Percentiles rank a stretch among this genome's conserved stretches.
phyloP scores from a whole-genome alignment of 78 protist species.

The Cavenderia fasciculata region DNA sequence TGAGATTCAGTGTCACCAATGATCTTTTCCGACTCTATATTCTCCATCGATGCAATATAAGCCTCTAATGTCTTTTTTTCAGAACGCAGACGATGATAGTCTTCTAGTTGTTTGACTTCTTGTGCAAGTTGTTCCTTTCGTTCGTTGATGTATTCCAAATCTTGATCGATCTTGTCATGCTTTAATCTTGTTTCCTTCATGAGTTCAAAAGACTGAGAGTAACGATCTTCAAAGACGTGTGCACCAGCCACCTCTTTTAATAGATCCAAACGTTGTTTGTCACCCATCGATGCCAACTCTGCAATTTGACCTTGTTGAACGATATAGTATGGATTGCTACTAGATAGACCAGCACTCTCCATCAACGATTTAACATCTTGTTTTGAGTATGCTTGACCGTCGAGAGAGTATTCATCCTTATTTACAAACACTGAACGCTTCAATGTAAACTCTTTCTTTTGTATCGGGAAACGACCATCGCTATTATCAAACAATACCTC shows the following conservation, averaged over 20 bases:
- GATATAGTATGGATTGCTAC: conserved; percentile 98
- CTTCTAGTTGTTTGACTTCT: conserved; percentile 88
- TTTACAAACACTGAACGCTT: conserved; percentile 90
- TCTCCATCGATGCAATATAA: conserved; percentile 71
- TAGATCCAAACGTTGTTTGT: conserved; percentile 91
- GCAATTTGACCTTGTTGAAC: conserved; percentile 98
- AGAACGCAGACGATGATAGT: conserved; percentile 67
- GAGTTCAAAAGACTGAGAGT: conserved; percentile 82
- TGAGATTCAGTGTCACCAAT: background rate
- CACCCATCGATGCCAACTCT: conserved; percentile 90
- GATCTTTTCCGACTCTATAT: background rate
- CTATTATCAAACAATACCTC: conserved; percentile 96
- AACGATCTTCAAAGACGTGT: conserved; percentile 94
- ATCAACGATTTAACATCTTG: conserved; percentile 91
- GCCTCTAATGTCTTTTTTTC: conserved; percentile 85
- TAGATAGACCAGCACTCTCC: conserved; percentile 98
- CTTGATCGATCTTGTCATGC: conserved; percentile 80
- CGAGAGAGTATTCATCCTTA: conserved; percentile 95
- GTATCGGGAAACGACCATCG: conserved; percentile 94
- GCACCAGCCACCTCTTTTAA: conserved; percentile 99
- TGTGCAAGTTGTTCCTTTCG: conserved; percentile 88
- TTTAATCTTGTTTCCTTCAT: conserved; percentile 83
- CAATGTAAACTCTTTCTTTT: conserved; percentile 88
- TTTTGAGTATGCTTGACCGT: conserved; percentile 77
- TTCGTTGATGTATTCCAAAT: conserved; percentile 67